phyloP scores from a whole-genome alignment of 1,284 basidiomycete genomes.

The Pterulicium gracile region DNA sequence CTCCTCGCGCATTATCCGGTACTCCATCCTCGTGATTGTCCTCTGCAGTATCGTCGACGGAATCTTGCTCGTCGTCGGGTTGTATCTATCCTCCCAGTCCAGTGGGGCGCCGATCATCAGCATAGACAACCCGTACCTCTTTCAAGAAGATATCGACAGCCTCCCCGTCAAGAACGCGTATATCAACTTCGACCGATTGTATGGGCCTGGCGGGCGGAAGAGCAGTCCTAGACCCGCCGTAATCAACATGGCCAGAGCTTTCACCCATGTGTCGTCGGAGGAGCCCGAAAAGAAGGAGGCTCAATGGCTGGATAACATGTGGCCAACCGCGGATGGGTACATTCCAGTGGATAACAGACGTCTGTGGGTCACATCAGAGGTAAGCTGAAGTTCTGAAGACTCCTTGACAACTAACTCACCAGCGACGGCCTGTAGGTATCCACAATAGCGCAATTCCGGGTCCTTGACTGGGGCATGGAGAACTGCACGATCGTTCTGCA shows the following conservation, averaged over 20 bases:
- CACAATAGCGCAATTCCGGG: background rate
- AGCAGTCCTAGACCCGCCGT: background rate
- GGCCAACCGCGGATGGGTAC: background rate
- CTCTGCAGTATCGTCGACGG: background rate
- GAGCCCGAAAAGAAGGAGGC: background rate
- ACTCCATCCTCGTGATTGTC: background rate
- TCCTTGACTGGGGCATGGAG: background rate
- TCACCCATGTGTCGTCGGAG: background rate
- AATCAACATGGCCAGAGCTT: background rate
- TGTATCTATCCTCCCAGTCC: background rate
- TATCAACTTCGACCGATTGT: background rate
- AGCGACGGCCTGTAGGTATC: background rate
- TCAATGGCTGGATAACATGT: background rate
- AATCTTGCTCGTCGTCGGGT: background rate
- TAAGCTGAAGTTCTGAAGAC: too few species aligned
- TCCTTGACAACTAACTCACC: too few species aligned
- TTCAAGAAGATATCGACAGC: background rate
- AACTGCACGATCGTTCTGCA: background rate
- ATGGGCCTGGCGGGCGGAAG: background rate
- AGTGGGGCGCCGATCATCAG: background rate
- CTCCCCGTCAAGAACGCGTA: background rate
- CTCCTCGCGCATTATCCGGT: background rate
- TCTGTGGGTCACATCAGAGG: background rate
- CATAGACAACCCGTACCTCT: background rate
- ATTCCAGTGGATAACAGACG: background rate